Evolutionary conservation across 2,329 filamentous ascomycete genomes (phyloP).

Genomic region (Coniochaeta hoffmannii): DNA sequence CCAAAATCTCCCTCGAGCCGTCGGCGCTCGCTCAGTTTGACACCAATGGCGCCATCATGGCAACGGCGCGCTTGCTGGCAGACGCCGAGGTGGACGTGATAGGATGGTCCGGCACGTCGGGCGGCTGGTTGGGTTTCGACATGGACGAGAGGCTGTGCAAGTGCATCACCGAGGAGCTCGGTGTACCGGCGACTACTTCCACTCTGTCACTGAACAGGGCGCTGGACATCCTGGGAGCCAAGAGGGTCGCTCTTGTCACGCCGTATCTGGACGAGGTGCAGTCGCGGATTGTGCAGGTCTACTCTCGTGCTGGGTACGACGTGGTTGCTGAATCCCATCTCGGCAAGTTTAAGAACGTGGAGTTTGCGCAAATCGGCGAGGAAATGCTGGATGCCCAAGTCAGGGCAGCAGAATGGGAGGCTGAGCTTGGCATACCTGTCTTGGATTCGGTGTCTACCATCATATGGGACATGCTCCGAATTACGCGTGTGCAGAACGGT

Average conservation of each 20-base stretch:
- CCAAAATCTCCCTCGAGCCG: constrained; percentile 25
- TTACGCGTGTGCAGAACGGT: constrained; percentile 20
- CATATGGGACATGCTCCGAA: constrained; percentile 30
- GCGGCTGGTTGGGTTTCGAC: constrained; percentile 31
- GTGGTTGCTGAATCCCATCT: constrained; percentile 26
- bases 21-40: constrained; percentile 25
- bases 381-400: constrained; percentile 13
- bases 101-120: constrained; percentile 29
- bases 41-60: constrained; percentile 16
- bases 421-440: constrained; percentile 23
- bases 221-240: constrained; percentile 17
- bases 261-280: constrained; percentile 34
- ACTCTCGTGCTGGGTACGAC: constrained; percentile 22
- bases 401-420: constrained; percentile 11
- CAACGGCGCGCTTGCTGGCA: constrained; percentile 24
- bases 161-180: constrained; percentile 26
- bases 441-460: constrained; percentile 34
- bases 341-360: constrained; percentile 25
- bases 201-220: constrained; percentile 30
- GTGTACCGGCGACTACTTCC: constrained; percentile 31
- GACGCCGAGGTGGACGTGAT: constrained; percentile 29
- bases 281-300: constrained; percentile 25
- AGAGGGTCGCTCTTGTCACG: constrained; percentile 29
- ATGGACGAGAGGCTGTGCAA: constrained; percentile 29
- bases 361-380: constrained; percentile 26